Base-by-base conservation (phyloP, 176 grass and related monocot genomes). In the Zea luxurians region DNA sequence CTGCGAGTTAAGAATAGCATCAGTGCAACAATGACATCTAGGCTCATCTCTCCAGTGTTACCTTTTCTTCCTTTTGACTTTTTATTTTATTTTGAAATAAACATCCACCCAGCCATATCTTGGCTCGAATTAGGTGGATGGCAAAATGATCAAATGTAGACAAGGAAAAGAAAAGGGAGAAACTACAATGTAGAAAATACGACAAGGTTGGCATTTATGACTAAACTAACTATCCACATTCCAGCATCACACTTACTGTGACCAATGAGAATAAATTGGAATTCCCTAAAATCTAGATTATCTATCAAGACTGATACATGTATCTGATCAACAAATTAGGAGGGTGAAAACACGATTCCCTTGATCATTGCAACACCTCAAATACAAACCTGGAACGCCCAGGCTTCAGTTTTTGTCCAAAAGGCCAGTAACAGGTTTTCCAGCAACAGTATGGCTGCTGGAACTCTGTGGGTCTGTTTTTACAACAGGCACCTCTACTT, bases 391-490 rank as follows among this genome's bases (percentile, higher is more conserved):
- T 65, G 15, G 34, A 21, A 78, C 6, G 76, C 54, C 68, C 86
- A 77, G 54, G 77, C 74, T 78, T 86, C 48, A 62, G 83, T 78
- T 85, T 85, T 86, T 91, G 41, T 97, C 85, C 46, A 83, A 74
- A 86, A 87, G 80, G 48, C 65, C 87, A 76, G 38, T 58, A 12
- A 69, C 67, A 57, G 82, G 48, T 71, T 77, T 85, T 71, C 61
- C 82, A 87, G 82, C 65, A 71, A 67, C 17, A 54, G 84, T 83
- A 60, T 82, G 82, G 81, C 80, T 92, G 77, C 77, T 88, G 62
- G 86, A 88, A 93, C 82, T 86, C 64, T 86, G 72, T 4, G 68
- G 58, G 58, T 81, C 79, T 79, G 84, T 66, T 92, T 82, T 83
- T 82, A 79, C 64, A 78, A 73, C 72, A 83, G 86, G 66, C 77